These are phyloP conservation scores for Boeremia exigua DNA, from an alignment of 2,329 filamentous ascomycete genomes.

Conservation along the genomic window DNA sequence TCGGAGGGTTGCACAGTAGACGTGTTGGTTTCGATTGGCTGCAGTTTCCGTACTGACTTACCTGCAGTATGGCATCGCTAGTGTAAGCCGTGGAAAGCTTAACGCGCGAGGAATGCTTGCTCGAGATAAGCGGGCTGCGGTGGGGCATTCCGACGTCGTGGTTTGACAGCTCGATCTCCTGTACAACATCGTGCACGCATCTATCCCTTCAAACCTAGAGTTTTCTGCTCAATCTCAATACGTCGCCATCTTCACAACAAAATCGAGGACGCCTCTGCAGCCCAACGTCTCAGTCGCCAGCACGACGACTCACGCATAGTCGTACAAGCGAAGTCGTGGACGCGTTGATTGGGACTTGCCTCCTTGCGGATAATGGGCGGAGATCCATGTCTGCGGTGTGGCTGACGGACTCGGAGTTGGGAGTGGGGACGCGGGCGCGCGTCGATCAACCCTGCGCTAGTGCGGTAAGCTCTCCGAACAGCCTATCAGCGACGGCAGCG, in stretches of 20 bases:
- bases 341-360: not conserved
- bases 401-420: not conserved
- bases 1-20: not conserved
- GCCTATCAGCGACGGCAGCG: not conserved
- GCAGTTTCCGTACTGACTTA: not conserved
- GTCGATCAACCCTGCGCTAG: not conserved
- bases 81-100: not conserved
- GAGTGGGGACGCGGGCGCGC: conserved; percentile 9
- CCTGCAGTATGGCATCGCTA: not conserved
- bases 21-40: not conserved
- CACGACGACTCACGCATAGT: no score
- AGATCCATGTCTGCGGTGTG: conserved; percentile 3
- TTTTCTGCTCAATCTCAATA: no score
- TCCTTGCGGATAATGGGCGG: conserved; percentile 1
- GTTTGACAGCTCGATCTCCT: not conserved
- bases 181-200: not conserved
- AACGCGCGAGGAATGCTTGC: not conserved
- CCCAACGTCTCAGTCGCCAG: no score
- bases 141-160: not conserved
- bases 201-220: no score
- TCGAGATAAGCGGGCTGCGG: not conserved
- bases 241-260: no score
- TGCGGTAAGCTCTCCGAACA: not conserved
- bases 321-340: no score
- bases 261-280: no score